Evolutionary conservation across 2,329 filamentous ascomycete genomes (phyloP).

Genomic region (Ophiostoma tasmaniense): DNA sequence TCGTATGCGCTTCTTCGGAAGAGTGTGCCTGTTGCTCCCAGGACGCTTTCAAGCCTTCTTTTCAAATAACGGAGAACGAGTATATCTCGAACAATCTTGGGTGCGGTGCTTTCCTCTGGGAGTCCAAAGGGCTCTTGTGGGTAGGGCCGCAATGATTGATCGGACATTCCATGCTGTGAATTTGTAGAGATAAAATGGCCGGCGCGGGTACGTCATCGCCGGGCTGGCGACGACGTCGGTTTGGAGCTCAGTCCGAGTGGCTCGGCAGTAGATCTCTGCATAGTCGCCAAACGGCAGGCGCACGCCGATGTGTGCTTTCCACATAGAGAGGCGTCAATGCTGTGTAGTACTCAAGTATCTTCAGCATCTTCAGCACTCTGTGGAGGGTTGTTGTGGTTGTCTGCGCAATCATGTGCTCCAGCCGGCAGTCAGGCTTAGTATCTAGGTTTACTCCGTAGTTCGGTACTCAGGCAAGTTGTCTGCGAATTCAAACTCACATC

Average conservation of each 20-base stretch:
- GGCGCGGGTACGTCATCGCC: no score
- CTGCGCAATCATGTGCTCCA: no score
- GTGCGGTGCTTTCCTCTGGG: conserved; percentile 38
- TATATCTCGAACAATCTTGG: conserved; percentile 40
- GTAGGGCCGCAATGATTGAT: conserved; percentile 44
- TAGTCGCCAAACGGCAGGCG: neutral
- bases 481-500: neutral
- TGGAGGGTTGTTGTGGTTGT: neutral
- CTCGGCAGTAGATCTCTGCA: neutral
- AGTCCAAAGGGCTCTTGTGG: conserved; percentile 26
- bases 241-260: no score
- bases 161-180: conserved; percentile 31
- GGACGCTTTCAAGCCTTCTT: conserved; percentile 35
- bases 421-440: no score
- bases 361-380: neutral
- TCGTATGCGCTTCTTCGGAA: conserved; percentile 12
- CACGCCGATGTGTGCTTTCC: neutral
- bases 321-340: neutral
- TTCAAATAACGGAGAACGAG: conserved; percentile 40
- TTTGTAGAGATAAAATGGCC: neutral
- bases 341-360: neutral
- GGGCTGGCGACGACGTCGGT: no score
- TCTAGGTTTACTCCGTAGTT: neutral
- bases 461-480: no score
- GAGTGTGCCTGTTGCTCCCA: conserved; percentile 28